Percentiles rank a stretch among this genome's conserved stretches.
Conservation (phyloP, 75 land plant species). For the Cupressus sempervirens region DNA sequence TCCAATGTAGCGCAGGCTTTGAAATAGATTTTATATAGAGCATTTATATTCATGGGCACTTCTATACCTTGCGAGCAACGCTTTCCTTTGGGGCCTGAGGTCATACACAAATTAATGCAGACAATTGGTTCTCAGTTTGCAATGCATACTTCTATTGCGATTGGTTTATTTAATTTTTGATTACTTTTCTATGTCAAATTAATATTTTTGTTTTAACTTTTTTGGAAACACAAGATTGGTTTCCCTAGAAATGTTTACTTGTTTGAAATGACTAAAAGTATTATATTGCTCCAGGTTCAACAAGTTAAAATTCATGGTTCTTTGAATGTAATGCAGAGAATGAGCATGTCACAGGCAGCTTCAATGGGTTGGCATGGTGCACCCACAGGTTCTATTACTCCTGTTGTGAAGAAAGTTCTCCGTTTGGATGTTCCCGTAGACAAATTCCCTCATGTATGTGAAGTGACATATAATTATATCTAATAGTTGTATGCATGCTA, state of each 20-base stretch:
- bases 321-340: conserved; percentile 20
- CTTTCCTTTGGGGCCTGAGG: background rate
- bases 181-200: background rate
- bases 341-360: conserved; percentile 31
- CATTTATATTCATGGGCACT: background rate
- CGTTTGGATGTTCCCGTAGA: conserved; percentile 87
- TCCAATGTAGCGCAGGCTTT: background rate
- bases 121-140: too few relatives aligned
- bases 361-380: conserved; percentile 46
- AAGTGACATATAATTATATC: background rate
- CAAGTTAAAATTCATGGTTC: background rate
- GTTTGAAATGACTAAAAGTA: background rate
- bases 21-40: background rate
- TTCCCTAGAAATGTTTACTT: background rate
- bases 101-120: background rate
- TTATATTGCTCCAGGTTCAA: background rate
- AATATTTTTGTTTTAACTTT: background rate
- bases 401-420: conserved; percentile 73
- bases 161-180: background rate
- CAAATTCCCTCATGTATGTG: conserved; percentile 74
- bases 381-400: conserved; percentile 47
- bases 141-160: background rate
- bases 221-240: background rate
- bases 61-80: background rate
- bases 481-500: background rate